phyloP scores from a whole-genome alignment of 306 rosid genomes.

The Citrullus mucosospermus region DNA sequence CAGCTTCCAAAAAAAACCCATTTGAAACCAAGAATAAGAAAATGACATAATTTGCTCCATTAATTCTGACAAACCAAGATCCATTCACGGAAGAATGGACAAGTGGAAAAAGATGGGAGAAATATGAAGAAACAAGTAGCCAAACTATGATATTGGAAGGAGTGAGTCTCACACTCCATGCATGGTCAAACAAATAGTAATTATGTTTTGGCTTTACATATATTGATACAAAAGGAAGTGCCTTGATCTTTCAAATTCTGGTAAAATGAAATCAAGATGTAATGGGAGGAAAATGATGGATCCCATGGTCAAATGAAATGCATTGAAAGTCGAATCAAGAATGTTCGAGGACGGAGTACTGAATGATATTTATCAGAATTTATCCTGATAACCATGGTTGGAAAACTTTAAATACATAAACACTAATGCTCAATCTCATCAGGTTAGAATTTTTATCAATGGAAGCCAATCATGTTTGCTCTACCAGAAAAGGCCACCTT shows the following conservation, averaged over 20 bases:
- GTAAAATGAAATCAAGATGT: not conserved
- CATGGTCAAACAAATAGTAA: not conserved
- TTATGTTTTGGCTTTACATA: not conserved
- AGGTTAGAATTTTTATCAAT: not conserved
- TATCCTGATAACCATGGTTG: not conserved
- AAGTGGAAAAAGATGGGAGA: not conserved
- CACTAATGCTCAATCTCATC: not conserved
- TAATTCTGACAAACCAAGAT: not conserved
- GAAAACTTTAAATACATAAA: not conserved
- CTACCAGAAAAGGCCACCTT: not conserved
- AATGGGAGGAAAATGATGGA: not conserved
- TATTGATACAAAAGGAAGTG: not conserved
- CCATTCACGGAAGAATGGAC: not conserved
- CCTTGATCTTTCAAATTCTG: not conserved
- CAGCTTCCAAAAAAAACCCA: not conserved
- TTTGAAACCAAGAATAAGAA: not conserved
- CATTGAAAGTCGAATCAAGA: not conserved
- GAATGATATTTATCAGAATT: not conserved
- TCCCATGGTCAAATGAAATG: not conserved
- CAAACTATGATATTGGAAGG: not conserved
- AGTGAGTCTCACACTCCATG: not conserved
- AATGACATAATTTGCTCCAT: not conserved
- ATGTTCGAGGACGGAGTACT: not conserved
- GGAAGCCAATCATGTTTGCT: not conserved
- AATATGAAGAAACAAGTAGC: not conserved